Base-by-base conservation (phyloP, 257 asterid genomes). In the Phtheirospermum japonicum region DNA sequence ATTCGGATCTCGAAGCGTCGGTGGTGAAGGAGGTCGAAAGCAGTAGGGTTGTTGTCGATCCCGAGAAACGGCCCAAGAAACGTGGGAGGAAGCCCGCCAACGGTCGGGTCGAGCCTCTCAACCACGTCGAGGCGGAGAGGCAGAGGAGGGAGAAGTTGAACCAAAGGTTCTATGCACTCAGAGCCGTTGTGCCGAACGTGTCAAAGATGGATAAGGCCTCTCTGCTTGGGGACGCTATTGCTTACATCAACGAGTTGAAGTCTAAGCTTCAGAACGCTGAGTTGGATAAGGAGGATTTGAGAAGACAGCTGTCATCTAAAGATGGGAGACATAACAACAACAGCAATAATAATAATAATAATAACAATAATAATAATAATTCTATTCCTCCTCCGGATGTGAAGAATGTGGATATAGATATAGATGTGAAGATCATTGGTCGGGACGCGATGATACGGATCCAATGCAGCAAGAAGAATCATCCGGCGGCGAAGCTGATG, bases 201-300 rank as follows among this genome's bases (percentile, higher is more conserved):
- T 90, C 97, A 1, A 90, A 90, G 45, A 90, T 90, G 97, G 96
- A 90, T 77, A 90, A 90, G 61, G 97, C 97, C 4, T 90, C 97
- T 4, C 89, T 90, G 4, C 90, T 90, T 0, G 97, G 96, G 0
- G 97, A 90, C 9, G 97, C 97, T 0, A 83, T 87, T 59, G 58
- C 95, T 7, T 90, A 77, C 40, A 90, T 90, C 67, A 83, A 83
- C 11, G 96, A 87, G 74, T 61, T 90, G 69, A 87, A 87, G 71
- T 75, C 82, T 9, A 85, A 79, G 81, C 80, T 85, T 73, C 87
- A 83, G 31, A 57, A 42, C 12, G 57, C 70, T 0, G 95, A 85
- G 26, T 30, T 71, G 2, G 89, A 78, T 4, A 79, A 65, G 45
- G 90, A 87, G 1, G 92, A 82, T 0, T 20, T 90, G 63, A 83